A percentile compares a stretch with the other conserved stretches of the same genome.
Conservation (phyloP, 2,329 filamentous ascomycete genomes). For the Parasarocladium wereldwijsianum region DNA sequence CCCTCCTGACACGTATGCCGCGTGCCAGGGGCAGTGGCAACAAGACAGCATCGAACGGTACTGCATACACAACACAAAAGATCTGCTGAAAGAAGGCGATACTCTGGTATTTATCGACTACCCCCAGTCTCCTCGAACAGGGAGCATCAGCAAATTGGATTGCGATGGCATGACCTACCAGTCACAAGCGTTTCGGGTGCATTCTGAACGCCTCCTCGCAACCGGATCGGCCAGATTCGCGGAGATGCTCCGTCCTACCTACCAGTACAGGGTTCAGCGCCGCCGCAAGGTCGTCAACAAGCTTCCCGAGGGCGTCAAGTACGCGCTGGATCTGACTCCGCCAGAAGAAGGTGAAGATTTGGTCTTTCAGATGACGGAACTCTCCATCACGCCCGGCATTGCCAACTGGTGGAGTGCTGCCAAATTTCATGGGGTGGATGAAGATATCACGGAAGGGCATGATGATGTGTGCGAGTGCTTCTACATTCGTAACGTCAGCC, state of each 20-base stretch:
- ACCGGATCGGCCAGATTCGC: conserved; percentile 32
- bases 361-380: conserved; percentile 39
- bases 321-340: conserved; percentile 49
- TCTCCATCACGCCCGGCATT: conserved; percentile 41
- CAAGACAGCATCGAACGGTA: no score
- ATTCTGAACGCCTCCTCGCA: conserved; percentile 28
- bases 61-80: no score
- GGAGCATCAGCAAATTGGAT: conserved; percentile 10
- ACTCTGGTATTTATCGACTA: conserved; percentile 28
- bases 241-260: conserved; percentile 26
- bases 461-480: conserved; percentile 26
- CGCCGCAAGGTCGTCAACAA: conserved; percentile 19
- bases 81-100: conserved; percentile 19
- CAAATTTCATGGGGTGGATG: conserved; percentile 16
- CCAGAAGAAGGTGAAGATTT: conserved; percentile 46
- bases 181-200: conserved; percentile 25
- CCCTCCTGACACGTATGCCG: no score
- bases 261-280: conserved; percentile 23
- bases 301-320: conserved; percentile 32
- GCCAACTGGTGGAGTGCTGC: conserved; percentile 36
- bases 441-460: conserved; percentile 21
- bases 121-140: conserved; percentile 7
- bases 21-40: no score
- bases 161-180: conserved; percentile 20
- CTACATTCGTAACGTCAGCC: no score